Conservation (phyloP, 768 basidiomycete species). For the Hypholoma sublateritium region DNA sequence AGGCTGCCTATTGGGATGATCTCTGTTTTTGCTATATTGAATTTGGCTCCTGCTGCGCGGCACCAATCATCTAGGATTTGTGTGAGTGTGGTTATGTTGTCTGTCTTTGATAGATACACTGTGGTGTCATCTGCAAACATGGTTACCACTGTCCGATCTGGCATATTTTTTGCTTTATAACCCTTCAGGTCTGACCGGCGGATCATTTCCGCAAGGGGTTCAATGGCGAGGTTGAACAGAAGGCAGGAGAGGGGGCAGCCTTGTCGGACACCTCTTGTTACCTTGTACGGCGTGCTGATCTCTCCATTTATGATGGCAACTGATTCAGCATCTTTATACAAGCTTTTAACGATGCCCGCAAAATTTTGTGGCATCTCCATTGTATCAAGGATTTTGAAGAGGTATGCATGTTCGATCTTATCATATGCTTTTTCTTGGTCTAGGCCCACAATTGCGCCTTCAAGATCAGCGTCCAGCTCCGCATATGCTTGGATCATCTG, state of each 20-base stretch:
- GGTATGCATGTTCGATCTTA: conserved; percentile 29
- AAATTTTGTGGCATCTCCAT: conserved; percentile 24
- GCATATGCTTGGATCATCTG: conserved; percentile 21
- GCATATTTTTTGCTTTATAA: conserved; percentile 14
- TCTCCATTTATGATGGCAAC: conserved; percentile 32
- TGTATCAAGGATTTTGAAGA: conserved; percentile 21
- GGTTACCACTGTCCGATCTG: conserved; percentile 22
- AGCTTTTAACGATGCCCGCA: conserved; percentile 21
- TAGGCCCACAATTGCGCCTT: conserved; percentile 26
- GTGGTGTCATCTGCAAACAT: conserved; percentile 45
- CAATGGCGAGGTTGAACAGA: conserved; percentile 41
- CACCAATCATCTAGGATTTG: neutral
- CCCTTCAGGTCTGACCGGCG: conserved; percentile 28
- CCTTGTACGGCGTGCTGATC: conserved; percentile 22
- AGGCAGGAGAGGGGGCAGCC: conserved; percentile 39
- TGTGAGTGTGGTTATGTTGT: conserved; percentile 23
- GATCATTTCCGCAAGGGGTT: conserved; percentile 33
- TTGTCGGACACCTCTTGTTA: conserved; percentile 32
- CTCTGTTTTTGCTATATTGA: conserved; percentile 39
- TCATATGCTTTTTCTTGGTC: conserved; percentile 41
- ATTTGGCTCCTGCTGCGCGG: conserved; percentile 27
- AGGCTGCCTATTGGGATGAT: conserved; percentile 11
- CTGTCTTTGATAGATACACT: conserved; percentile 18
- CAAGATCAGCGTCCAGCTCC: conserved; percentile 14
- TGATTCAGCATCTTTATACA: conserved; percentile 30